A percentile compares a stretch with the other conserved stretches of the same genome.
These are phyloP conservation scores for Coemansia sp. DNA, from an alignment of 192 early-diverging fungal species.

Conservation along the genomic window DNA sequence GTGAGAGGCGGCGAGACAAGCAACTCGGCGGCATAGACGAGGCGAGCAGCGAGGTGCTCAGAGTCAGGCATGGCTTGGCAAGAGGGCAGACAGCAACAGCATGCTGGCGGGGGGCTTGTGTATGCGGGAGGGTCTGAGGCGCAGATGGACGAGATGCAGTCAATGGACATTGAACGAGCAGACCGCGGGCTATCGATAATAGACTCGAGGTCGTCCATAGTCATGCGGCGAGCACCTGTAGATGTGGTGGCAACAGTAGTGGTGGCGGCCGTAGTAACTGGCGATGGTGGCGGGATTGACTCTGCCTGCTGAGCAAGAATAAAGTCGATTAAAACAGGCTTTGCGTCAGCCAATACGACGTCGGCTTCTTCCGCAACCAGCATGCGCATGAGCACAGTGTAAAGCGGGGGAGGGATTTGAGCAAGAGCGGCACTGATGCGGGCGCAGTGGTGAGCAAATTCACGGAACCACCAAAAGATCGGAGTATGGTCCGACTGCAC, in stretches of 20 bases:
- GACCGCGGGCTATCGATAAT: conserved; percentile 48
- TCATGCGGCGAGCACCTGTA: not conserved
- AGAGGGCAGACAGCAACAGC: not conserved
- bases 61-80: not conserved
- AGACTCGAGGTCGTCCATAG: conserved; percentile 33
- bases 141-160: conserved; percentile 47
- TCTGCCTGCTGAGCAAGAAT: not conserved
- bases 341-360: conserved; percentile 10
- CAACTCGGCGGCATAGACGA: not conserved
- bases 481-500: conserved; percentile 48
- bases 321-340: not conserved
- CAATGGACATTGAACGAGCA: conserved; percentile 42
- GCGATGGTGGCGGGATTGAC: not conserved
- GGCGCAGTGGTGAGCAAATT: conserved; percentile 35
- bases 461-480: conserved; percentile 64
- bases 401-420: conserved; percentile 6
- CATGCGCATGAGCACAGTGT: conserved; percentile 32
- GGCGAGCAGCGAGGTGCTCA: no score
- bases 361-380: conserved; percentile 48
- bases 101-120: not conserved
- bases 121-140: not conserved
- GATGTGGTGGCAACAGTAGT: not conserved
- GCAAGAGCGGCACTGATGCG: conserved; percentile 14
- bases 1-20: not conserved
- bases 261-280: not conserved